These are phyloP conservation scores for Byssochlamys sp. DNA, from an alignment of 2,329 filamentous ascomycete genomes.

Conservation along the genomic window DNA sequence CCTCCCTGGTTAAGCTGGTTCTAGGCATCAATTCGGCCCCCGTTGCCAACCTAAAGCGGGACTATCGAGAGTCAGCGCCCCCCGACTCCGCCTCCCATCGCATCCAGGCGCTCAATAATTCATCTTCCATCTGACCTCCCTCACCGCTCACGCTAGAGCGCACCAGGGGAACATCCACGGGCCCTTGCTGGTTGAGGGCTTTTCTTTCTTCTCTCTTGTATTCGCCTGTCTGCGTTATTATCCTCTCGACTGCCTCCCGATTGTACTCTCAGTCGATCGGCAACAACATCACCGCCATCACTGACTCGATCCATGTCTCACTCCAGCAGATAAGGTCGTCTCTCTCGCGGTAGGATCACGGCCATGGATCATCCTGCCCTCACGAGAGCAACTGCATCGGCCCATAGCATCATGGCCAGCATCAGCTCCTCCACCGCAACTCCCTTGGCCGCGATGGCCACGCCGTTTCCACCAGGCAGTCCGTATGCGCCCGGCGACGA, in stretches of 20 bases:
- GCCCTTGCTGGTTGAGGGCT: background rate
- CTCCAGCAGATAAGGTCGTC: conserved; percentile 8
- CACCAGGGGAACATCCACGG: background rate
- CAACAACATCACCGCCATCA: conserved; percentile 8
- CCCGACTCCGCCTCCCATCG: background rate
- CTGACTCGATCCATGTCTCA: conserved; percentile 6
- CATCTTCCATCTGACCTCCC: background rate
- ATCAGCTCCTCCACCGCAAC: background rate
- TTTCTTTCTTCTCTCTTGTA: background rate
- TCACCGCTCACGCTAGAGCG: background rate
- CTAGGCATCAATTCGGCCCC: background rate
- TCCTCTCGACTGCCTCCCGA: background rate
- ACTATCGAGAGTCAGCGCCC: background rate
- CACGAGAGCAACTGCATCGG: background rate
- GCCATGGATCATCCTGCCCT: background rate
- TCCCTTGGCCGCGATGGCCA: background rate
- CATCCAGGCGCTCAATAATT: background rate
- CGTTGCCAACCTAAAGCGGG: background rate
- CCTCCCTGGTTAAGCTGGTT: background rate
- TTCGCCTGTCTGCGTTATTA: background rate
- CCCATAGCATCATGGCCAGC: background rate
- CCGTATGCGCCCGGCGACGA: conserved; percentile 30
- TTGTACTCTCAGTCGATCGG: background rate
- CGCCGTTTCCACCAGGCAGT: background rate
- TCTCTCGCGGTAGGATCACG: conserved; percentile 1